phyloP scores from a whole-genome alignment of 2,329 filamentous ascomycete genomes.

The Fusarium solani-melongenae region DNA sequence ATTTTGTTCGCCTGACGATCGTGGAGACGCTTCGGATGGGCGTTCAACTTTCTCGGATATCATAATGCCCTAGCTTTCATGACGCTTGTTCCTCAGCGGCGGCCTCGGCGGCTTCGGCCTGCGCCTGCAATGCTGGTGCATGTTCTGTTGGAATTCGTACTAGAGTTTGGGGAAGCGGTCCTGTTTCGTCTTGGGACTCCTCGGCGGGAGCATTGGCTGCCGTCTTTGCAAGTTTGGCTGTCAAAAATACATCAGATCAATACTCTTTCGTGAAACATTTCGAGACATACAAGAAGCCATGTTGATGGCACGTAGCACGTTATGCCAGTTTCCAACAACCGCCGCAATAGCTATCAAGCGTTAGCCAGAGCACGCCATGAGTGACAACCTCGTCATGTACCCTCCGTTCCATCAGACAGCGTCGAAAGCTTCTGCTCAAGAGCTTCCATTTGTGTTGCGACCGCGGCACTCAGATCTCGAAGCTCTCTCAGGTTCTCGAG shows the following conservation, averaged over 20 bases:
- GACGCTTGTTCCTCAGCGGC: slow-evolving; percentile 53
- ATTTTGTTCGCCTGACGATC: neutral
- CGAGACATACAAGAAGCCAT: slow-evolving; percentile 80
- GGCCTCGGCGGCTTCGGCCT: slow-evolving; percentile 63
- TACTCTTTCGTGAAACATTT: neutral
- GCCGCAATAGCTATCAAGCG: slow-evolving; percentile 76
- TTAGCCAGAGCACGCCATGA: slow-evolving; percentile 26
- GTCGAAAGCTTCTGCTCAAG: slow-evolving; percentile 82
- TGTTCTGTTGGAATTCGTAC: slow-evolving; percentile 88
- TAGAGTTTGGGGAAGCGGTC: slow-evolving; percentile 80
- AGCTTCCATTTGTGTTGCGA: slow-evolving; percentile 85
- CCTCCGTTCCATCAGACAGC: slow-evolving; percentile 84
- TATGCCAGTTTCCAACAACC: slow-evolving; percentile 90
- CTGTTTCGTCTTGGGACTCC: slow-evolving; percentile 54
- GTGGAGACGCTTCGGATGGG: neutral
- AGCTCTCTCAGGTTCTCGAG: slow-evolving; percentile 82
- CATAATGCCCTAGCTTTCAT: slow-evolving; percentile 12
- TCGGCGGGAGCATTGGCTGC: slow-evolving; percentile 52
- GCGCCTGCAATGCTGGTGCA: slow-evolving; percentile 71
- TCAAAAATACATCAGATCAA: slow-evolving; percentile 6
- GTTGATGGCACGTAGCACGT: slow-evolving; percentile 84
- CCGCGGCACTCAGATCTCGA: slow-evolving; percentile 79
- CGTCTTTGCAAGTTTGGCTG: slow-evolving; percentile 77
- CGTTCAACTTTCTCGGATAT: neutral
- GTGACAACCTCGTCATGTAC: slow-evolving; percentile 52